These are phyloP conservation scores for Neurospora sublineolata DNA, from an alignment of 495 filamentous ascomycete genomes.

Conservation along the genomic window DNA sequence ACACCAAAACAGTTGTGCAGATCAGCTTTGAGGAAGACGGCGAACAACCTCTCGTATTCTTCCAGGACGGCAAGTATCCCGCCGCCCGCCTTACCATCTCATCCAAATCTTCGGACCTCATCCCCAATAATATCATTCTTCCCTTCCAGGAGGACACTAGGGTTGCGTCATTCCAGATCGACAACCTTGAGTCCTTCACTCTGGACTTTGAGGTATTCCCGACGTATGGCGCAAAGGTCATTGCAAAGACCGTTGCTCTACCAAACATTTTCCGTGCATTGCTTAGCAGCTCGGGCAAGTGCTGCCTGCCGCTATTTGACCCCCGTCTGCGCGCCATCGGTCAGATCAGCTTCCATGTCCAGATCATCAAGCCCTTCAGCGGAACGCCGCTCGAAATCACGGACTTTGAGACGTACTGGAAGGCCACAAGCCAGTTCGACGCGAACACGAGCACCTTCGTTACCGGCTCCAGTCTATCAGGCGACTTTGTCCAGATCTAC, in stretches of 20 bases:
- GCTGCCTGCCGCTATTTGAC: conserved; percentile 83
- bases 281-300: conserved; percentile 63
- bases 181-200: conserved; percentile 80
- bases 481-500: conserved; percentile 83
- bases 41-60: conserved; percentile 70
- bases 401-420: conserved; percentile 98
- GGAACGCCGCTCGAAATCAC: conserved; percentile 93
- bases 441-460: conserved; percentile 64
- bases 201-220: conserved; percentile 98
- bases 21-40: conserved; percentile 68
- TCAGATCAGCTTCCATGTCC: conserved; percentile 83
- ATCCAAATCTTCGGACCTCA: conserved; percentile 87
- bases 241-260: conserved; percentile 85
- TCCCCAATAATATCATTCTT: conserved; percentile 87
- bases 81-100: conserved; percentile 92
- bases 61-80: conserved; percentile 90
- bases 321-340: conserved; percentile 87
- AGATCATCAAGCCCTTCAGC: conserved; percentile 92
- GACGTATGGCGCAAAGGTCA: conserved; percentile 92
- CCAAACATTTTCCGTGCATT: conserved; percentile 70
- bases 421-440: conserved; percentile 85
- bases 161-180: conserved; percentile 88
- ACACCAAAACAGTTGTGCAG: conserved; percentile 90
- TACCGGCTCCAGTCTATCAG: conserved; percentile 87
- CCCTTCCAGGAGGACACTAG: conserved; percentile 93